These are phyloP conservation scores for Wickerhamomyces bovis DNA, from an alignment of 805 yeast species.

Conservation along the genomic window DNA sequence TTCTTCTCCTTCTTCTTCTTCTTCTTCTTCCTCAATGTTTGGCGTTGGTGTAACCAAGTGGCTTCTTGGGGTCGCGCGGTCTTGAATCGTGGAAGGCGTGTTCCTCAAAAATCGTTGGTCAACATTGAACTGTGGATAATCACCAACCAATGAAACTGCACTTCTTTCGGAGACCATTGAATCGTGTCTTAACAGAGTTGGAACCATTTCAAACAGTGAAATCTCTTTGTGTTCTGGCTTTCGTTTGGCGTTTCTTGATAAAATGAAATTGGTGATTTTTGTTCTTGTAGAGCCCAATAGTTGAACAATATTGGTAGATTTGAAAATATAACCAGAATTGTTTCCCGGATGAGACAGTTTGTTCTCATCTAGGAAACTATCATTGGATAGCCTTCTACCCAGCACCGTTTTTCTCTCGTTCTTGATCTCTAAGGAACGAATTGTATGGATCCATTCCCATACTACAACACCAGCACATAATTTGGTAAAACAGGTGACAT, in stretches of 20 bases:
- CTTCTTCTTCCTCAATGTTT: conserved; percentile 6
- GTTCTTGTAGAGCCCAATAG: conserved; percentile 1
- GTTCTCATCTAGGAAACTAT: conserved; percentile 28
- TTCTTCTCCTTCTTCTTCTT: background rate
- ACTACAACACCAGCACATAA: conserved; percentile 46
- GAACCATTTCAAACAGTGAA: conserved; percentile 10
- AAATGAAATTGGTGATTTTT: background rate
- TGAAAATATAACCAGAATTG: conserved; percentile 14
- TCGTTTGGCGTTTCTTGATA: background rate
- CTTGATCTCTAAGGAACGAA: conserved; percentile 42
- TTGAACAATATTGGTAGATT: conserved; percentile 15
- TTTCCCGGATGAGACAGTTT: background rate
- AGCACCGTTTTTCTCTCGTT: conserved; percentile 52
- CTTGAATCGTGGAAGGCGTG: conserved; percentile 20
- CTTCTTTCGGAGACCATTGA: conserved; percentile 10
- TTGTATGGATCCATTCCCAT: conserved; percentile 64
- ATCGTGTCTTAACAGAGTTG: conserved; percentile 2
- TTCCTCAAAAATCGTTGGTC: conserved; percentile 22
- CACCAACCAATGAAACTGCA: conserved; percentile 18
- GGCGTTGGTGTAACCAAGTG: conserved; percentile 11
- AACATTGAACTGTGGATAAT: conserved; percentile 22
- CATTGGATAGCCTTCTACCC: conserved; percentile 50
- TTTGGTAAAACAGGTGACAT: conserved; percentile 40
- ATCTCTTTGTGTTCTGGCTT: background rate
- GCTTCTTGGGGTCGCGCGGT: conserved; percentile 5